Conservation (phyloP, 1,284 basidiomycete species). For the Boletus smithii region DNA sequence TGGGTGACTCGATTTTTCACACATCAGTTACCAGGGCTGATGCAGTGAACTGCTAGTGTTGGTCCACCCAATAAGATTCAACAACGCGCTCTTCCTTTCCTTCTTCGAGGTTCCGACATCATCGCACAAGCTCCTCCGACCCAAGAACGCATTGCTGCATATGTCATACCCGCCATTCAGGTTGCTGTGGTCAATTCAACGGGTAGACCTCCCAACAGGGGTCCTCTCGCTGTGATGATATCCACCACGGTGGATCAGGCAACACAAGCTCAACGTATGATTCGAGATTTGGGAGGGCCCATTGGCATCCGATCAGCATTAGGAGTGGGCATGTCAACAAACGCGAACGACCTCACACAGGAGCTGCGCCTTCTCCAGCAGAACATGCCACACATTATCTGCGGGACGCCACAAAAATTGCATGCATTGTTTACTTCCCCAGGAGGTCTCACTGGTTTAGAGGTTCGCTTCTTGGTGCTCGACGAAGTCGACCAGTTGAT, state of each 20-base stretch:
- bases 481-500: slow-evolving; percentile 98
- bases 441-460: slow-evolving; percentile 70
- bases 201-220: slow-evolving; percentile 56
- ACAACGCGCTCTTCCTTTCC: slow-evolving; percentile 92
- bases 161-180: slow-evolving; percentile 92
- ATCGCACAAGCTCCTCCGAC: slow-evolving; percentile 98
- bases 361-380: slow-evolving; percentile 85
- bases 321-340: slow-evolving; percentile 73
- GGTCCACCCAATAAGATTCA: slow-evolving; percentile 99
- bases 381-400: slow-evolving; percentile 91
- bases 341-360: slow-evolving; percentile 63
- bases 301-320: slow-evolving; percentile 87
- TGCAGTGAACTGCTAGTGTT: slow-evolving; percentile 50
- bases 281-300: slow-evolving; percentile 88
- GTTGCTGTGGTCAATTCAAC: slow-evolving; percentile 66
- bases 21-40: slow-evolving; percentile 15
- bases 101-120: slow-evolving; percentile 90
- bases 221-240: slow-evolving; percentile 88
- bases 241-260: slow-evolving; percentile 98
- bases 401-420: slow-evolving; percentile 95
- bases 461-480: slow-evolving; percentile 88
- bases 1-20: slow-evolving; percentile 56
- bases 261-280: slow-evolving; percentile 96
- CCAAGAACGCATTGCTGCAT: slow-evolving; percentile 96
- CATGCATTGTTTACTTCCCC: slow-evolving; percentile 88